Conservation (phyloP, 768 basidiomycete genomes). For the Amanita inopinata region DNA sequence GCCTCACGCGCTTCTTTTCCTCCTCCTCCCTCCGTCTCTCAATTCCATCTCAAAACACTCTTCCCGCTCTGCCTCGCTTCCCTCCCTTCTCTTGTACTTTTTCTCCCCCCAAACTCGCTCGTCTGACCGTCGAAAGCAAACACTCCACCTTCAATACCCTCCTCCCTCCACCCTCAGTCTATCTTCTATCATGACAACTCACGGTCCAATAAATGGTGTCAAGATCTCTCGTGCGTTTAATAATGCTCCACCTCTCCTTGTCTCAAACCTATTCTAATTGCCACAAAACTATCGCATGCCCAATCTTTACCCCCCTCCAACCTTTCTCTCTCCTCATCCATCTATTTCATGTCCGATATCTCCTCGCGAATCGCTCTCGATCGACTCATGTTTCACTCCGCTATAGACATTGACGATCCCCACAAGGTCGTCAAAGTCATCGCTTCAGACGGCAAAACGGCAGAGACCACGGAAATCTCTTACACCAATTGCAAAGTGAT, state of each 20-base stretch:
- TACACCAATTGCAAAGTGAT: slow-evolving; percentile 99
- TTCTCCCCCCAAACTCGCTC: slow-evolving; percentile 11
- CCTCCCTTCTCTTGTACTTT: slow-evolving; percentile 12
- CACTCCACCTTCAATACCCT: background rate
- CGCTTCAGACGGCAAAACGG: slow-evolving; percentile 91
- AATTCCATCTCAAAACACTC: background rate
- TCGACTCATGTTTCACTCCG: slow-evolving; percentile 22
- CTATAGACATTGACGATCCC: slow-evolving; percentile 82
- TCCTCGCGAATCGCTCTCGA: slow-evolving; percentile 24
- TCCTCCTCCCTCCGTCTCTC: background rate
- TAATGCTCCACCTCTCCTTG: slow-evolving; percentile 11
- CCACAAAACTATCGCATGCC: slow-evolving; percentile 18
- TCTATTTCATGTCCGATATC: slow-evolving; percentile 11
- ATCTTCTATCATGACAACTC: slow-evolving; percentile 49
- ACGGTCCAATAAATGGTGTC: slow-evolving; percentile 81
- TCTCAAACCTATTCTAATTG: slow-evolving; percentile 21
- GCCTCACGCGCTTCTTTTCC: background rate
- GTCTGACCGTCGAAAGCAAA: background rate
- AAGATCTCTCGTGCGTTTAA: slow-evolving; percentile 70
- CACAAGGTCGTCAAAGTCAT: slow-evolving; percentile 91
- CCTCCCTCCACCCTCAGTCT: background rate
- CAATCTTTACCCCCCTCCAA: slow-evolving; percentile 14
- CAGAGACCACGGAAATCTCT: slow-evolving; percentile 76
- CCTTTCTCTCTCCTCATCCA: slow-evolving; percentile 9
- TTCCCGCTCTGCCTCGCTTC: slow-evolving; percentile 16